phyloP scores from a whole-genome alignment of 257 asterid genomes.

The Fraxinus pennsylvanica region DNA sequence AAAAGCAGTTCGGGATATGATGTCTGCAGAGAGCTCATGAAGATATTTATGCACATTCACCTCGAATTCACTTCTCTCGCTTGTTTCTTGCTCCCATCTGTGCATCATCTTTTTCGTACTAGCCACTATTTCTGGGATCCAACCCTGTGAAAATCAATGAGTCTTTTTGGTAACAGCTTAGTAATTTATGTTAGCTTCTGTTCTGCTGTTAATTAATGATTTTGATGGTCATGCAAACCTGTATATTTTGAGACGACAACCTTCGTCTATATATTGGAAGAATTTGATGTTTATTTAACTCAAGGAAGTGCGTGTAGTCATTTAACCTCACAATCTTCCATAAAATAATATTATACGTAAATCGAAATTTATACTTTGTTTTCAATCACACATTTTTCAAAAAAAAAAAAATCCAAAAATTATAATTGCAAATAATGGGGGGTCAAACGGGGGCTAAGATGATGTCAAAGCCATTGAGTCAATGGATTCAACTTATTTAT shows the following conservation, averaged over 20 bases:
- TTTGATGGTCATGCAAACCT: background rate
- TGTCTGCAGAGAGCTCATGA: constrained; percentile 47
- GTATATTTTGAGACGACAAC: background rate
- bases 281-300: background rate
- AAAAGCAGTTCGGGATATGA: constrained; percentile 56
- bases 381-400: no score
- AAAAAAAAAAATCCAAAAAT: no score
- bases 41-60: constrained; percentile 38
- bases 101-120: constrained; percentile 27
- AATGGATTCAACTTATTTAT: no score
- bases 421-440: no score
- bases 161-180: background rate
- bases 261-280: background rate
- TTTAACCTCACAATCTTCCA: no score
- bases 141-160: constrained; percentile 26
- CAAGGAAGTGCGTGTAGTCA: background rate
- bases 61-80: constrained; percentile 36
- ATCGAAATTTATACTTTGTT: no score
- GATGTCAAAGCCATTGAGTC: no score
- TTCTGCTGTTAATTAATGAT: background rate
- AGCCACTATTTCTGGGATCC: constrained; percentile 44
- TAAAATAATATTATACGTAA: no score
- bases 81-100: constrained; percentile 42
- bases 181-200: background rate
- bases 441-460: no score